Base-by-base conservation (phyloP, 768 basidiomycete genomes). In the Tubosaeta brunneosetosa region DNA sequence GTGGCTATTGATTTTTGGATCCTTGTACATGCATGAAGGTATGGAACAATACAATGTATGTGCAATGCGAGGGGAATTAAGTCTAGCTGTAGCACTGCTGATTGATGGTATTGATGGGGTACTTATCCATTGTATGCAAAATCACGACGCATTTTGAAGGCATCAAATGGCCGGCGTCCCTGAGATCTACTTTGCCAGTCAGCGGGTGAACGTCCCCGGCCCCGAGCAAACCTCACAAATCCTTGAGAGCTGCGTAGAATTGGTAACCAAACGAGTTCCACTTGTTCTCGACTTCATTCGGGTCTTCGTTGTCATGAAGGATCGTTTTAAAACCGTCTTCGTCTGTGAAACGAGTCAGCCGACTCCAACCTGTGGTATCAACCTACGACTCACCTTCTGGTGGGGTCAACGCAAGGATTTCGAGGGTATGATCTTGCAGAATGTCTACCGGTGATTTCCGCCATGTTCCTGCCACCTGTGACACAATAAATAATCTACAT, bases 91-190 rank as follows among this genome's bases (percentile, higher is more conserved):
- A 22, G 22, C 22, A 8, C 5, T 45, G 14, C 9, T 25, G 25
- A 9, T 44, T 26, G 9, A 11, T 32, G 44, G 29, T 16, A 9
- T 19, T 32, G 17, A 25, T 36, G 11, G n/a, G 13, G 26, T 4
- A 13, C 27, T 64, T 37, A 66, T 53, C 60, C 67, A 9, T 57
- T 50, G 47, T 61, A 77, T 9, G 63, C 67, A 57, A 68, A 75
- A 22, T 65, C 63, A 4, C 64, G 65, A 34, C 63, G 67, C 51
- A 77, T 49, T 33, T 57, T 56, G 45, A 51, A 48, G 10, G 61
- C 47, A 47, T 65, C 61, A 14, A 72, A 64, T 6, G 47, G 22
- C 44, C 55, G 53, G 49, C 38, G 50, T 3, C 26, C 25, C 8
- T 9, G 16, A 6, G 31, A 37, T 47, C 50, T 58, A 27, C 47